Evolutionary conservation across 208 protist genomes (phyloP), one percentile per base, ranked within the genome.

Genomic region (Trypanosoma congolense): DNA sequence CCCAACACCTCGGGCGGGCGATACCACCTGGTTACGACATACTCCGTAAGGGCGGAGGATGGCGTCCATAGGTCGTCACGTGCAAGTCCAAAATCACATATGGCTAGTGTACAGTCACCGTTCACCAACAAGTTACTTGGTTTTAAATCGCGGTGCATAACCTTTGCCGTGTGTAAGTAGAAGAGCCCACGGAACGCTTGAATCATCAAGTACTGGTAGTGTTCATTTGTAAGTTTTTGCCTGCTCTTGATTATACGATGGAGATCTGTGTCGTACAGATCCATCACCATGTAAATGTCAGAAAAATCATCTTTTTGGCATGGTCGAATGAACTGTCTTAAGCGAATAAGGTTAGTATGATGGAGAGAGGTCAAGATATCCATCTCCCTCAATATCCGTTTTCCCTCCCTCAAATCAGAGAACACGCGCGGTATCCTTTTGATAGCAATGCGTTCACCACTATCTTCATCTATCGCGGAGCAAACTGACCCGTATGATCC

Each of bases 11-110:
- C 98, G 16, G 98, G 98, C n/a, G 98, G 96, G 28, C 98, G 79
- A 67, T 99, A 99, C 98, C 98, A 99, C 2, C 98, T 75, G 5
- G 97, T 99, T 22, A 97, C 95, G 6, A 98, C 96, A 65, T 98
- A 98, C 56, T 97, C 92, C 12, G 97, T 98, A 51, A 98, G 85
- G 48, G 92, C 54, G 45, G 21, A 33, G 40, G 25, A 74, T 60
- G 42, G 59, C 54, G 53, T 74, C 68, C 19, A 77, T 52, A 80
- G 70, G 45, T 92, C 84, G 56, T 93, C 88, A 28, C 90, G 83
- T 21, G 90, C 83, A 18, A 96, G 65, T 2, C 90, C 90, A 75
- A 96, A 97, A 62, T 98, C 95, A 67, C 92, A 96, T 29, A 98
- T 95, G 28, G 88, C 91, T 9, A 98, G 67, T 9, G 96, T 88